A percentile compares a stretch with the other conserved stretches of the same genome.
phyloP scores from a whole-genome alignment of 2,329 filamentous ascomycete species.

The Diaporthe citriasiana region DNA sequence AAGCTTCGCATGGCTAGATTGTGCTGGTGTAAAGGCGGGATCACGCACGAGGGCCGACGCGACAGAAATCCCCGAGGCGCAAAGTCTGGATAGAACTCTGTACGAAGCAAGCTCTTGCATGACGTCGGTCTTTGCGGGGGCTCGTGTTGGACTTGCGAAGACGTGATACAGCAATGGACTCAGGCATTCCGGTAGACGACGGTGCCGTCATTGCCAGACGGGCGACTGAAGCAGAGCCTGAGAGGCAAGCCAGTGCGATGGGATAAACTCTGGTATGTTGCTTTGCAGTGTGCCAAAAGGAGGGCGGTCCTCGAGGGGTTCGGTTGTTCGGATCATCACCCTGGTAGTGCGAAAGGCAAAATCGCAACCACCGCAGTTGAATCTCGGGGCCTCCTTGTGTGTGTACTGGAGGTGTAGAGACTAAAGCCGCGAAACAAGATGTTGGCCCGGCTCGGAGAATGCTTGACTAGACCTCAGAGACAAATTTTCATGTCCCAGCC shows the following conservation, averaged over 20 bases:
- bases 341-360: constrained; percentile 33
- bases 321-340: constrained; percentile 31
- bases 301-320: constrained; percentile 6
- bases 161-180: not conserved
- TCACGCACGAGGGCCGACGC: constrained; percentile 21
- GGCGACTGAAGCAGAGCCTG: not conserved
- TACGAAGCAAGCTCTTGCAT: constrained; percentile 6
- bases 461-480: not conserved
- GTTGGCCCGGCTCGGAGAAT: constrained; percentile 30
- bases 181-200: not conserved
- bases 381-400: not conserved
- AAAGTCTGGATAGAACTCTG: not conserved
- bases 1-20: constrained; percentile 18
- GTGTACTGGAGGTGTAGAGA: not conserved
- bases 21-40: constrained; percentile 4
- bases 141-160: not conserved
- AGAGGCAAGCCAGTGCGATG: constrained; percentile 7
- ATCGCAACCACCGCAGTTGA: not conserved
- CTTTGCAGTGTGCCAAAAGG: constrained; percentile 23
- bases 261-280: constrained; percentile 25
- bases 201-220: not conserved
- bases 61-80: constrained; percentile 24
- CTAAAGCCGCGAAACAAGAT: constrained; percentile 2
- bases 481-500: not conserved
- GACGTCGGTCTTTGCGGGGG: not conserved